These are phyloP conservation scores for Coemansia sp. DNA, from an alignment of 192 early-diverging fungal genomes.

Conservation along the genomic window DNA sequence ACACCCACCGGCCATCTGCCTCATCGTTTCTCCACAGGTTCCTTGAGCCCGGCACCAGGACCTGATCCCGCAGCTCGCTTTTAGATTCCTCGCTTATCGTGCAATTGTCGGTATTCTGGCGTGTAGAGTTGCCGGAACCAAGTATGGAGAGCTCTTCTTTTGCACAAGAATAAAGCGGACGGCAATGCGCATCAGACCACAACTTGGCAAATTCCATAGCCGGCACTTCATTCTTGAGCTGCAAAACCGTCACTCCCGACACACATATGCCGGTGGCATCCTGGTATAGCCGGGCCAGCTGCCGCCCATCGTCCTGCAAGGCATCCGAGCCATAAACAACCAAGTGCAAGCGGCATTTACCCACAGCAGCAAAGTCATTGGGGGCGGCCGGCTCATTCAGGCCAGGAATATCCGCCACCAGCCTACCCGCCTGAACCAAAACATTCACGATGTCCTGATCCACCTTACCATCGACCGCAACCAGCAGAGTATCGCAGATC, in stretches of 20 bases:
- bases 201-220: too few relatives aligned
- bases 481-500: conserved; percentile 29
- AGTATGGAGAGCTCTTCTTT: conserved; percentile 9
- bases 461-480: conserved; percentile 8
- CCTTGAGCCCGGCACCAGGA: background rate
- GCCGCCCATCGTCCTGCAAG: background rate
- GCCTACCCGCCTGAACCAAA: conserved; percentile 7
- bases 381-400: conserved; percentile 7
- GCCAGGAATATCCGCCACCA: conserved; percentile 14
- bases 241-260: conserved; percentile 20
- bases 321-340: background rate
- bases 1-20: conserved; percentile 22
- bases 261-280: conserved; percentile 20
- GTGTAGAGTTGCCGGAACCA: background rate
- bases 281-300: conserved; percentile 16
- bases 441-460: conserved; percentile 19
- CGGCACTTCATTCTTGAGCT: background rate
- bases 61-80: background rate
- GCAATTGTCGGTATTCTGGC: background rate
- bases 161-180: background rate
- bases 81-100: background rate
- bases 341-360: conserved; percentile 3
- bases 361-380: background rate
- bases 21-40: background rate
- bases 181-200: too few relatives aligned